These are phyloP conservation scores for Calonectria honghensis DNA, from an alignment of 2,329 filamentous ascomycete species.

Conservation along the genomic window DNA sequence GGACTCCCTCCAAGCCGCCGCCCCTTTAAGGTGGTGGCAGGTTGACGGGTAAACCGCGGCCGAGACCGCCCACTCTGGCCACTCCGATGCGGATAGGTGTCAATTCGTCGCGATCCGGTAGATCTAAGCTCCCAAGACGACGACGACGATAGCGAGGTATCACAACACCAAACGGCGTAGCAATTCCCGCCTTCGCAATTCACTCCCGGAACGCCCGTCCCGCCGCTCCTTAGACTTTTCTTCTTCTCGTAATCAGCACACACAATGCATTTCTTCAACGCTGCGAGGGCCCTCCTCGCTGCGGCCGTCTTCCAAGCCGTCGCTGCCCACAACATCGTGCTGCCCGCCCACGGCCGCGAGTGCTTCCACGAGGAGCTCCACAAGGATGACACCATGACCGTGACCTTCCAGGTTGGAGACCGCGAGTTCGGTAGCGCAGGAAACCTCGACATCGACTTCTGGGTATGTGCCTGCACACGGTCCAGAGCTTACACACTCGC, in stretches of 20 bases:
- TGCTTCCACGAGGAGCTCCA: slow-evolving; percentile 98
- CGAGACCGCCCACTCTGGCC: slow-evolving; percentile 35
- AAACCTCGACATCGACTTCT: slow-evolving; percentile 98
- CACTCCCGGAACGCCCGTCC: slow-evolving; percentile 1
- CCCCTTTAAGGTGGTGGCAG: slow-evolving; percentile 30
- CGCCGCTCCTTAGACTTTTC: slow-evolving; percentile 23
- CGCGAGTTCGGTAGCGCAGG: slow-evolving; percentile 95
- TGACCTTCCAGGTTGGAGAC: slow-evolving; percentile 98
- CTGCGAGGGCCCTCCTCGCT: slow-evolving; percentile 66
- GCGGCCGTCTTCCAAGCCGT: slow-evolving; percentile 72
- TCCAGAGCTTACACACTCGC: not conserved
- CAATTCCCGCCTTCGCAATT: slow-evolving; percentile 32
- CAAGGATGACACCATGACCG: slow-evolving; percentile 97
- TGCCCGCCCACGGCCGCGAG: slow-evolving; percentile 93
- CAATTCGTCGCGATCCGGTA: slow-evolving; percentile 54
- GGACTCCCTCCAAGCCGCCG: not conserved
- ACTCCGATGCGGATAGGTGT: slow-evolving; percentile 55
- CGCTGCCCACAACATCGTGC: slow-evolving; percentile 95
- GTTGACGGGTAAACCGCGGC: slow-evolving; percentile 51
- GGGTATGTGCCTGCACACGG: slow-evolving; percentile 76
- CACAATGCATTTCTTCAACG: slow-evolving; percentile 57
- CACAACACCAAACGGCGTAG: slow-evolving; percentile 23
- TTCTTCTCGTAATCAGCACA: slow-evolving; percentile 17
- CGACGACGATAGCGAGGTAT: slow-evolving; percentile 37
- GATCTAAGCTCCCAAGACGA: slow-evolving; percentile 46